These are phyloP conservation scores for Venturiaceae sp. DNA, from an alignment of 2,329 filamentous ascomycete species.

Conservation along the genomic window DNA sequence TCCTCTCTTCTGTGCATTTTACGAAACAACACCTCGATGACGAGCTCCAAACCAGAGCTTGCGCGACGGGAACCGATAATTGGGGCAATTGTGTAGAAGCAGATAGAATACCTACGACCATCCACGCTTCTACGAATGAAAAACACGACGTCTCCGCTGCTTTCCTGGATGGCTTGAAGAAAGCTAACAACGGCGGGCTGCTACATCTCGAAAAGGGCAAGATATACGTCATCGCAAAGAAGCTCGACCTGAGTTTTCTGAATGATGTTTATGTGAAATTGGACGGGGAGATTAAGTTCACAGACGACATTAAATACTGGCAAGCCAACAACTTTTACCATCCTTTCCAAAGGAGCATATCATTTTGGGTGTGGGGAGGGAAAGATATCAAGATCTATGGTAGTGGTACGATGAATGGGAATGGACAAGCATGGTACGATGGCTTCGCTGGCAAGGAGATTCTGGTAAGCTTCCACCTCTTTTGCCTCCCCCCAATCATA, in stretches of 20 bases:
- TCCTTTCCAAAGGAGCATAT: constrained; percentile 44
- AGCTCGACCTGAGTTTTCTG: constrained; percentile 48
- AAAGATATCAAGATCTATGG: constrained; percentile 52
- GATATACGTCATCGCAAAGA: constrained; percentile 49
- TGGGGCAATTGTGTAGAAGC: neutral
- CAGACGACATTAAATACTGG: constrained; percentile 37
- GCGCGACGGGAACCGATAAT: constrained; percentile 7
- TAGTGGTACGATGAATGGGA: constrained; percentile 45
- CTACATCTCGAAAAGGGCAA: constrained; percentile 43
- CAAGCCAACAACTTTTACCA: constrained; percentile 42
- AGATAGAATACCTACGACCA: constrained; percentile 20
- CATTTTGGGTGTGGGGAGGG: constrained; percentile 56
- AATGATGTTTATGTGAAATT: constrained; percentile 48
- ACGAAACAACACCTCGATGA: neutral
- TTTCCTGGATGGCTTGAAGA: constrained; percentile 43
- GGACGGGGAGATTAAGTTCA: constrained; percentile 47
- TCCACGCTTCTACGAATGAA: constrained; percentile 43
- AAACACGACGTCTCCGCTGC: constrained; percentile 47
- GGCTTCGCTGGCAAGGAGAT: constrained; percentile 38
- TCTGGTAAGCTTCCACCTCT: constrained; percentile 21
- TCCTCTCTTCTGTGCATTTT: neutral
- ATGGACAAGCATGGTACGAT: constrained; percentile 43
- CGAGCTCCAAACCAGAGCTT: neutral
- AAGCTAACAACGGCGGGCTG: constrained; percentile 50
- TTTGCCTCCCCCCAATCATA: constrained; percentile 11